Percentiles rank a stretch among this genome's conserved stretches.
These are phyloP conservation scores for Meyerozyma carpophila DNA, from an alignment of 1,139 yeast genomes.

Conservation along the genomic window DNA sequence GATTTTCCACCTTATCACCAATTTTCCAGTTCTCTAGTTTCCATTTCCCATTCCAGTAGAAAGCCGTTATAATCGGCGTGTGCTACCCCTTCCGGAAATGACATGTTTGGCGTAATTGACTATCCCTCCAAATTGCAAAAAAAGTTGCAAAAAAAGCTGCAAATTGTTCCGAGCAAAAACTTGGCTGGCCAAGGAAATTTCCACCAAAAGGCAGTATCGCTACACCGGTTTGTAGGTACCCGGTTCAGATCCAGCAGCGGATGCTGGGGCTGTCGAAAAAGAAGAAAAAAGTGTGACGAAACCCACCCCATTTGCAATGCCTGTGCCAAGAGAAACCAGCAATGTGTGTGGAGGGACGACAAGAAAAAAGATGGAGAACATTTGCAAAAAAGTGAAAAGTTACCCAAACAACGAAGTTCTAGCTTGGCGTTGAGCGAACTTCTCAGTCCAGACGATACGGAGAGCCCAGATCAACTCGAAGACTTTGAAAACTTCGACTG, in stretches of 20 bases:
- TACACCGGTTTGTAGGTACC: background rate
- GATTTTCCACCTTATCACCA: background rate
- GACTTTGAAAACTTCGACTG: background rate
- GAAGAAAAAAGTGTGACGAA: constrained; percentile 50
- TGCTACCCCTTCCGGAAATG: background rate
- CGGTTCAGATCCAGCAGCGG: constrained; percentile 25
- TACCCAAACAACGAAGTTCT: no score
- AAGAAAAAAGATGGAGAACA: background rate
- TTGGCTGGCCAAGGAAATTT: background rate
- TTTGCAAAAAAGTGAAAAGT: background rate
- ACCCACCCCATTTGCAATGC: constrained; percentile 25
- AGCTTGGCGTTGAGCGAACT: background rate
- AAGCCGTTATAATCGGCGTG: background rate
- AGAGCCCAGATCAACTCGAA: background rate
- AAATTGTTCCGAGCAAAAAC: background rate
- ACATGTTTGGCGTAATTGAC: background rate
- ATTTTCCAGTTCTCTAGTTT: background rate
- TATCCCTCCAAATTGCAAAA: background rate
- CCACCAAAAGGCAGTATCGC: background rate
- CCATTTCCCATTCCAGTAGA: background rate
- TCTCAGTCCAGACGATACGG: background rate
- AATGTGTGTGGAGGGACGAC: background rate
- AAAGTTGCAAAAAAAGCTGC: background rate
- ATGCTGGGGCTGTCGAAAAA: constrained; percentile 41
- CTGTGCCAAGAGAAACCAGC: background rate